Evolutionary conservation across 495 filamentous ascomycete species (phyloP), one percentile per base, ranked within the genome.

Genomic region (Jackrogersella multiformis): DNA sequence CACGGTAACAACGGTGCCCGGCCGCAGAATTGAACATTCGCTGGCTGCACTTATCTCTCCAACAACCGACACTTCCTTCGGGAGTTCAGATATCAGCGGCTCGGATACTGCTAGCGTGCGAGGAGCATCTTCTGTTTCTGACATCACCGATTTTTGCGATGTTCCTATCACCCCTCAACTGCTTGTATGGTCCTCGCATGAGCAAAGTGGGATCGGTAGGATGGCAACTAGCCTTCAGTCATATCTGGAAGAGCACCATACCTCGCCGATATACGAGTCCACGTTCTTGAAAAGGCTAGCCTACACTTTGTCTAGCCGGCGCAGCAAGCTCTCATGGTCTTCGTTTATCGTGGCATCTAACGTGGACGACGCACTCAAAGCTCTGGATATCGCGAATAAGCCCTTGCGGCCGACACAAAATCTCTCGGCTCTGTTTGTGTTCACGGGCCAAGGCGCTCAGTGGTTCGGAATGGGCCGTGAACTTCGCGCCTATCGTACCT

Each of bases 391-490:
- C 6, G 45, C 66, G 5, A 64, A 57, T 15, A 73, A 73, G 49
- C 70, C 64, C 2, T 54, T 66, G 30, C 58, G 66, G 18, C 70
- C 66, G 7, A 56, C 66, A 3, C 56, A 73, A 4, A 64, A 69
- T 18, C 58, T 64, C 13, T 15, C 56, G 3, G 56, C 53, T 3
- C 21, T 69, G 2, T 75, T 74, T 26, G 57, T 76, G 10, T 76
- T 74, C 56, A 76, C 74, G 35, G 74, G 74, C 16, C 74, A 76
- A 49, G 74, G 74, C 24, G 74, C 74, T 20, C 79, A 84, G 48
- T 85, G 79, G 80, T 58, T 74, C 36, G 76, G 71, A 2, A 86
- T 86, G 83, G 82, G 82, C 0, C 76, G 77, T 5, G 78, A 80
- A 48, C 76, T 84, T 0, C 64, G 79, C 12, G 60, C 67, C 1